Conservation (phyloP, 257 asterid species). For the Petunia axillaris region DNA sequence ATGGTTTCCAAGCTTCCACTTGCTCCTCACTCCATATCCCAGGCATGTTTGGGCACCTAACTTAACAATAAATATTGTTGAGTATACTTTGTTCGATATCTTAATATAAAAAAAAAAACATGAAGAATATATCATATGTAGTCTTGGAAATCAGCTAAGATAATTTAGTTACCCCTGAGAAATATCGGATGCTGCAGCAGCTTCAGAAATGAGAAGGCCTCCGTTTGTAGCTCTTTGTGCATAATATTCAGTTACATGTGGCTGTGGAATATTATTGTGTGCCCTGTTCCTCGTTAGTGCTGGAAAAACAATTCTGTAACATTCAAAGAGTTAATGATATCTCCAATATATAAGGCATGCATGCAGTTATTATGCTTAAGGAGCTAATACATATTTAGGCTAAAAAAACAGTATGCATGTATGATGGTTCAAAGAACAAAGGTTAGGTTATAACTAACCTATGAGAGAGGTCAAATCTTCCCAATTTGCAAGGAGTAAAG, state of each 20-base stretch:
- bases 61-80: not conserved
- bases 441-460: not conserved
- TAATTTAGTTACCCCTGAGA: constrained; percentile 34
- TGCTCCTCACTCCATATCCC: constrained; percentile 59
- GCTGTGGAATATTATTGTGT: constrained; percentile 38
- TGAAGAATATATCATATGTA: not conserved
- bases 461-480: constrained; percentile 1
- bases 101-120: not conserved
- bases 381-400: not conserved
- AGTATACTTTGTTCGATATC: not conserved
- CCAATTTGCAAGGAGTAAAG: constrained; percentile 3
- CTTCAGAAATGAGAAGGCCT: constrained; percentile 49
- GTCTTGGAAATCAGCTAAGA: too few species aligned
- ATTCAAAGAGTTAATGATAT: not conserved
- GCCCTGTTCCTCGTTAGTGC: constrained; percentile 44
- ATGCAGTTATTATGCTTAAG: not conserved
- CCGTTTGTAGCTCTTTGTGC: constrained; percentile 43
- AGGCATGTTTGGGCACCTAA: constrained; percentile 37
- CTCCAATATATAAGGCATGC: not conserved
- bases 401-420: not conserved
- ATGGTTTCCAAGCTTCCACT: constrained; percentile 57
- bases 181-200: constrained; percentile 39
- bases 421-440: not conserved
- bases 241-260: constrained; percentile 41
- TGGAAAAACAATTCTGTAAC: constrained; percentile 42